Base-by-base conservation (phyloP, 352 stramenopile species). In the Phytophthora kernoviae region DNA sequence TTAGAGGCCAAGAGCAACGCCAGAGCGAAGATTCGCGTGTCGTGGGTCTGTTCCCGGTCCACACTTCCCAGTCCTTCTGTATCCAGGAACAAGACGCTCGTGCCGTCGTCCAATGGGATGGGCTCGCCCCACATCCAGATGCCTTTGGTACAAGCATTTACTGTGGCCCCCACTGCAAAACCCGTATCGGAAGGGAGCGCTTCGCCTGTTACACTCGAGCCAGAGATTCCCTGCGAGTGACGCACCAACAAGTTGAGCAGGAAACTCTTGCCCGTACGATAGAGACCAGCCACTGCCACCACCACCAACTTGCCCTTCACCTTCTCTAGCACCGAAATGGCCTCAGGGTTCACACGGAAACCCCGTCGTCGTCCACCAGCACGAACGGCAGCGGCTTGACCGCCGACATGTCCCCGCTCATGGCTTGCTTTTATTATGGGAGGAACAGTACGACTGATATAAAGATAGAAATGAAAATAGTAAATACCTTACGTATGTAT, bases 121-220 rank as follows among this genome's bases (percentile, higher is more conserved):
- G 88, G 88, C 26, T 84, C 57, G 24, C 87, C 85, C 89, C 90
- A 97, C 70, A 97, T 92, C 89, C 90, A 97, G 54, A 97, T 96
- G 48, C 90, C 90, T 54, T 96, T 95, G 11, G 90, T 97, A 56
- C 90, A 97, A 2, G 88, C 89, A 40, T 96, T 94, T 0, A 96
- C 80, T 0, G 88, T 96, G 17, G 59, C 84, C 14, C 89, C 90
- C 12, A 97, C 89, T 0, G 76, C 70, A 56, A 97, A 97, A 14
- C 87, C 88, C 4, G 55, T 42, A 22, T 45, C 54, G 24, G 55
- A 30, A 30, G 24, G 24, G 24, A 30, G 24, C 24, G 24, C 24
- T 30, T 30, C 24, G 24, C 24, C 24, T 30, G 24, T 30, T 3
- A 30, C 24, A 30, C 24, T 30, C 24, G 24, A 30, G 24, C 24